Conservation (phyloP, 1,139 yeast genomes). For the Blastobotrys persicus region DNA sequence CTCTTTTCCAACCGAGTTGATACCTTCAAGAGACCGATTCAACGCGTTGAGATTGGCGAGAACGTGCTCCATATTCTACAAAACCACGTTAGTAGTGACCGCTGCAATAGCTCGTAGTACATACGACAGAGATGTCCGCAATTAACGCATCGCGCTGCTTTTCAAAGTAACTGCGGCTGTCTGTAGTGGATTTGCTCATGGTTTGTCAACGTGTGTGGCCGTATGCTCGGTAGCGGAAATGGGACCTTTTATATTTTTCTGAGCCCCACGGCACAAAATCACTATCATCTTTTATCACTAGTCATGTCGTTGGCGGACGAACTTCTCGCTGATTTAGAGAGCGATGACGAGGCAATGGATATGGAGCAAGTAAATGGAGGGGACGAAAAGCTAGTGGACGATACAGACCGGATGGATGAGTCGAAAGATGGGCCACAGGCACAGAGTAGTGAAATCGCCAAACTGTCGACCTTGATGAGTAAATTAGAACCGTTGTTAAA, state of each 20-base stretch:
- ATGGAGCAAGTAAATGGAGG: conserved; percentile 15
- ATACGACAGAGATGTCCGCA: conserved; percentile 40
- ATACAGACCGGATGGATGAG: conserved; percentile 4
- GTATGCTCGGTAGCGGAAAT: too few species aligned
- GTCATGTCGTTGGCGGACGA: conserved; percentile 40
- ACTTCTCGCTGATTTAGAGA: conserved; percentile 38
- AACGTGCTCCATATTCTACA: conserved; percentile 48
- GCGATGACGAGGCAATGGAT: conserved; percentile 25
- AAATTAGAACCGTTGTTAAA: conserved; percentile 31
- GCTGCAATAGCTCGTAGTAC: background rate
- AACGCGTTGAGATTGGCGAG: conserved; percentile 49
- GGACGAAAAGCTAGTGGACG: conserved; percentile 16
- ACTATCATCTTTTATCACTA: background rate
- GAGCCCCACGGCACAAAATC: conserved; percentile 4
- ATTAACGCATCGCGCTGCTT: conserved; percentile 45
- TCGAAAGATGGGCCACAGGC: conserved; percentile 7
- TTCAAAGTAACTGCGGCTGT: conserved; percentile 37
- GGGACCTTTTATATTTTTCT: background rate
- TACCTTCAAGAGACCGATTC: conserved; percentile 50
- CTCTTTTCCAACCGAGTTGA: conserved; percentile 54
- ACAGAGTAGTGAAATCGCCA: conserved; percentile 12
- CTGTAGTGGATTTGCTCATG: conserved; percentile 1
- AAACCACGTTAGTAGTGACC: conserved; percentile 5
- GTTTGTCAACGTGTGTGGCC: background rate
- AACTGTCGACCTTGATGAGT: conserved; percentile 28